Percentiles rank a stretch among this genome's conserved stretches.
These are phyloP conservation scores for Pilobolus umbonatus DNA, from an alignment of 192 early-diverging fungal genomes.

Conservation along the genomic window DNA sequence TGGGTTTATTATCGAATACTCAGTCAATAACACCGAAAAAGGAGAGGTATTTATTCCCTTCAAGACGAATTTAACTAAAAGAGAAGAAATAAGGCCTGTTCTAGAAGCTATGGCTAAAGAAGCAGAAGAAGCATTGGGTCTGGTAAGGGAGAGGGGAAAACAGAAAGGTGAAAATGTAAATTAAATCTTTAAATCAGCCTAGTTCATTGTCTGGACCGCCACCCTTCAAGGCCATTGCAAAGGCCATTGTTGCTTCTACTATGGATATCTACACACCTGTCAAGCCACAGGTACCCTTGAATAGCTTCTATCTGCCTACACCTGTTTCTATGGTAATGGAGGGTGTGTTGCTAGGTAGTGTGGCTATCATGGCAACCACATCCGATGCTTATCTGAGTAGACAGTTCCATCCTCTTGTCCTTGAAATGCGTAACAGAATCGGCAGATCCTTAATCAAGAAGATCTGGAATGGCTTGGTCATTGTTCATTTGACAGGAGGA, in stretches of 20 bases:
- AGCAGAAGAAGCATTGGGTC: slow-evolving; percentile 36
- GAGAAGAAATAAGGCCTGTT: slow-evolving; percentile 39
- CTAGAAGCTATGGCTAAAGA: slow-evolving; percentile 44
- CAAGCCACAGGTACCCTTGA: slow-evolving; percentile 3
- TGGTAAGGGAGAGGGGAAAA: slow-evolving; percentile 25
- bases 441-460: background rate
- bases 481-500: slow-evolving; percentile 27
- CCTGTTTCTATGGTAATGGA: background rate
- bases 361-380: background rate
- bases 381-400: background rate
- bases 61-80: slow-evolving; percentile 22
- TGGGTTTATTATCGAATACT: slow-evolving; percentile 28
- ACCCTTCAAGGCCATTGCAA: slow-evolving; percentile 29
- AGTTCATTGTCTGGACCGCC: slow-evolving; percentile 35
- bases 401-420: slow-evolving; percentile 2
- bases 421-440: slow-evolving; percentile 7
- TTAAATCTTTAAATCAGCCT: slow-evolving; percentile 18
- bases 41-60: slow-evolving; percentile 27
- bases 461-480: background rate
- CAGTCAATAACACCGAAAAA: slow-evolving; percentile 4
- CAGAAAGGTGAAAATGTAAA: background rate
- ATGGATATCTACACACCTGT: slow-evolving; percentile 19
- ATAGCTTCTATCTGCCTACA: slow-evolving; percentile 21
- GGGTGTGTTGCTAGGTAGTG: background rate
- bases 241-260: slow-evolving; percentile 19